Evolutionary conservation across 345 rosid species (phyloP).

Genomic region (Litchi chinensis): DNA sequence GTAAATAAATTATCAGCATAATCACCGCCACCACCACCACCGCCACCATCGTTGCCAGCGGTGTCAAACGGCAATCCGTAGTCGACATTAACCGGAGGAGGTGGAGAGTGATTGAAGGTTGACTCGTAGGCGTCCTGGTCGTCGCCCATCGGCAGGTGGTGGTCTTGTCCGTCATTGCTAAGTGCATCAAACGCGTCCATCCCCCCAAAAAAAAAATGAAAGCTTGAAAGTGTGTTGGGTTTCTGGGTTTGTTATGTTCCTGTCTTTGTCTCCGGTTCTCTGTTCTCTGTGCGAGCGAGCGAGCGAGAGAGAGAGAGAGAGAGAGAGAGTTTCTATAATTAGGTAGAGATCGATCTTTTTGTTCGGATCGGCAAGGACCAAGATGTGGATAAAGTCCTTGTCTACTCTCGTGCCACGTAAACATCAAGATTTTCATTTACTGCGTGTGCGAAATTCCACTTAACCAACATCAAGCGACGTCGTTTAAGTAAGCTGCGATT

Average conservation of each 20-base stretch:
- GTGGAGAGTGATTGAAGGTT: constrained; percentile 23
- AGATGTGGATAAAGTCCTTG: neutral
- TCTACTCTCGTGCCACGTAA: neutral
- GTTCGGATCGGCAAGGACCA: constrained; percentile 22
- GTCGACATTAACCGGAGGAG: constrained; percentile 23
- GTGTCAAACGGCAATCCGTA: constrained; percentile 47
- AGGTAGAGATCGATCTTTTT: neutral
- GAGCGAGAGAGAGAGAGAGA: neutral
- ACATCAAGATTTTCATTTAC: neutral
- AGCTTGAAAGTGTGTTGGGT: neutral
- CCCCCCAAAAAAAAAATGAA: no score
- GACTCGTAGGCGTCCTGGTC: constrained; percentile 38
- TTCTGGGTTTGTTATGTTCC: neutral
- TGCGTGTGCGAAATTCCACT: neutral
- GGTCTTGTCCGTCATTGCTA: constrained; percentile 24
- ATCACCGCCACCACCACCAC: constrained; percentile 9
- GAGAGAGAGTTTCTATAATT: neutral
- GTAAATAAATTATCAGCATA: constrained; percentile 15
- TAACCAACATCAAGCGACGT: no score
- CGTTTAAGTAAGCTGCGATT: no score
- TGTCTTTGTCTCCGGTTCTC: neutral
- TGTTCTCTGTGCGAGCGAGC: neutral
- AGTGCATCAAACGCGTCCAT: constrained; percentile 25
- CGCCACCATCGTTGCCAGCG: constrained; percentile 17
- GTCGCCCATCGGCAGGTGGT: neutral